A percentile compares a stretch with the other conserved stretches of the same genome.
phyloP scores from a whole-genome alignment of 352 stramenopile genomes.

The Albugo laibachii region DNA sequence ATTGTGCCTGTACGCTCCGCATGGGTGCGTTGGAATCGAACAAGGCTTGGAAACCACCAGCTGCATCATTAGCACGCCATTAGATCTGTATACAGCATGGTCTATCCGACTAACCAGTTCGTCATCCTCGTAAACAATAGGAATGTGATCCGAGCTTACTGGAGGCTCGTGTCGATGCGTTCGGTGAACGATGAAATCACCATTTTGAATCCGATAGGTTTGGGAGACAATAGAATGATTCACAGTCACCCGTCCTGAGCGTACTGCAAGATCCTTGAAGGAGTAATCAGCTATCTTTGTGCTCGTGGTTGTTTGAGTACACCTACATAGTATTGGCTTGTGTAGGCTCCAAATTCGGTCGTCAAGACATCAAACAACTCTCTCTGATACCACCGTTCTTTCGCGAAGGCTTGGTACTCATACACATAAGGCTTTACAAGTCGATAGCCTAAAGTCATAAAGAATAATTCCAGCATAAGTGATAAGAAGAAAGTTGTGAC shows the following conservation, averaged over 20 bases:
- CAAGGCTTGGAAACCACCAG: slow-evolving; percentile 78
- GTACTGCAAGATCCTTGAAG: slow-evolving; percentile 84
- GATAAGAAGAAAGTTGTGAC: no score
- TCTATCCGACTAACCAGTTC: slow-evolving; percentile 30
- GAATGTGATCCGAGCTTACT: slow-evolving; percentile 66
- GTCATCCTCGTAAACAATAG: slow-evolving; percentile 57
- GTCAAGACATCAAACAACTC: slow-evolving; percentile 84
- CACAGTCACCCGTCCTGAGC: slow-evolving; percentile 86
- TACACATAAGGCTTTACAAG: slow-evolving; percentile 89
- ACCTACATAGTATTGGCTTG: slow-evolving; percentile 66
- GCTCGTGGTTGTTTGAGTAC: background rate
- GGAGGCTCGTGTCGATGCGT: slow-evolving; percentile 93
- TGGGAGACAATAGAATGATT: slow-evolving; percentile 65
- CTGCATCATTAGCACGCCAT: slow-evolving; percentile 10
- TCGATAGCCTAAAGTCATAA: slow-evolving; percentile 28
- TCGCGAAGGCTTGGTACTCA: slow-evolving; percentile 89
- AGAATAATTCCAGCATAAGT: background rate
- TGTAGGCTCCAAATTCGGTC: slow-evolving; percentile 67
- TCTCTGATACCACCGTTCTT: slow-evolving; percentile 85
- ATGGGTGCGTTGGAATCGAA: slow-evolving; percentile 89
- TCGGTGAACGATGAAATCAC: slow-evolving; percentile 88
- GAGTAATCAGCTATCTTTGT: background rate
- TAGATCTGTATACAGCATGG: background rate
- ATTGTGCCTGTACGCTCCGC: slow-evolving; percentile 90
- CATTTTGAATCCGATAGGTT: slow-evolving; percentile 77